Conservation (phyloP, 2,329 filamentous ascomycete genomes). For the Decorospora gaudefroyi region DNA sequence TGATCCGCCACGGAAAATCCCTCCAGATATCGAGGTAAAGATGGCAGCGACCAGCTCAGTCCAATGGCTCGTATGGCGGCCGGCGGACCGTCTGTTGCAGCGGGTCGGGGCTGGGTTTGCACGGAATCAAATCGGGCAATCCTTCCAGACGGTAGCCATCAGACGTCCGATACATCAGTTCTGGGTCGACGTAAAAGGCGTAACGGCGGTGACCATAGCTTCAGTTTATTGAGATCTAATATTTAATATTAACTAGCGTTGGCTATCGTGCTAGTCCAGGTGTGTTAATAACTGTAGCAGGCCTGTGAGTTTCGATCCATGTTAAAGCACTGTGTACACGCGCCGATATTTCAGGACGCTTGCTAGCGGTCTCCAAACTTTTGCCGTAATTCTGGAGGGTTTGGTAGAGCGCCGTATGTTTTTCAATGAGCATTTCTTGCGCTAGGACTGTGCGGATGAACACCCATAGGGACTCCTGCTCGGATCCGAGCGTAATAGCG, state of each 20-base stretch:
- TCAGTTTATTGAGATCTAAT: no score
- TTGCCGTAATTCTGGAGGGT: conserved; percentile 14
- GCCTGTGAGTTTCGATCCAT: conserved; percentile 23
- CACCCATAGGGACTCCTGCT: conserved; percentile 43
- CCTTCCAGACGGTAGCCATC: background rate
- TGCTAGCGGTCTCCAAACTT: conserved; percentile 5
- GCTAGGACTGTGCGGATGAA: conserved; percentile 37
- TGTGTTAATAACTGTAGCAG: no score
- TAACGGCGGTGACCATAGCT: conserved; percentile 19
- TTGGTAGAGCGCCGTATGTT: conserved; percentile 10
- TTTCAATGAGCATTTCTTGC: conserved; percentile 18
- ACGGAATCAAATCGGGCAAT: background rate
- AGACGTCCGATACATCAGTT: conserved; percentile 7
- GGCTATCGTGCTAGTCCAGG: no score
- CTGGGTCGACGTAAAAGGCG: conserved; percentile 19
- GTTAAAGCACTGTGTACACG: conserved; percentile 15
- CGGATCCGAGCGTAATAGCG: conserved; percentile 24
- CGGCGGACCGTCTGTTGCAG: conserved; percentile 9
- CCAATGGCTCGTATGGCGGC: background rate
- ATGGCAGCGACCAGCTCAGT: background rate
- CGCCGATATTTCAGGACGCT: conserved; percentile 4
- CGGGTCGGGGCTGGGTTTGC: background rate
- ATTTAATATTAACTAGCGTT: background rate
- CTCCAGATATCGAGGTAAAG: conserved; percentile 8
- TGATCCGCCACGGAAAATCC: conserved; percentile 4